A percentile compares a stretch with the other conserved stretches of the same genome.
These are phyloP conservation scores for Gossypium trilobum DNA, from an alignment of 441 rosid genomes.

Conservation along the genomic window DNA sequence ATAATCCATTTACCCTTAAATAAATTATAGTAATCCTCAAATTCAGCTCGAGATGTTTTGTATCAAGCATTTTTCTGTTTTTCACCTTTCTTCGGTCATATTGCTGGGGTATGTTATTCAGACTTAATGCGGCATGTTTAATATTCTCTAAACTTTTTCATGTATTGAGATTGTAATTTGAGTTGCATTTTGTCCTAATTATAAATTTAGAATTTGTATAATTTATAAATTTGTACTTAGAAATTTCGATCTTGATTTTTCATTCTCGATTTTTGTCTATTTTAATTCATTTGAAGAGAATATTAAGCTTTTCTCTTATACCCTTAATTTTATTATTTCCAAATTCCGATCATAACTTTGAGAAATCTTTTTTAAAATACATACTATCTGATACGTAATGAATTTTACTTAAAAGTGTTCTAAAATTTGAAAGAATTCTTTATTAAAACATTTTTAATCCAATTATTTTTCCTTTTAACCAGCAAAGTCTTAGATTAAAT, in stretches of 20 bases:
- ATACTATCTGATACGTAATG: not conserved
- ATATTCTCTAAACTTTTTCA: not conserved
- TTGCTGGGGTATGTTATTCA: not conserved
- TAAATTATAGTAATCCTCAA: not conserved
- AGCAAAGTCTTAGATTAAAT: not conserved
- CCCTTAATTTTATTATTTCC: not conserved
- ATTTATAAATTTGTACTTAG: not conserved
- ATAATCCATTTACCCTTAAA: not conserved
- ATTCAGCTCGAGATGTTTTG: not conserved
- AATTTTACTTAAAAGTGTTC: too few relatives aligned
- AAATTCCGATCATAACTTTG: too few relatives aligned
- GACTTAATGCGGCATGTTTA: not conserved
- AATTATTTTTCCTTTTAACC: not conserved
- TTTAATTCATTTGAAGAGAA: not conserved
- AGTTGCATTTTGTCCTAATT: not conserved
- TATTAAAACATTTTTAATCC: not conserved
- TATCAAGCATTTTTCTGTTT: not conserved
- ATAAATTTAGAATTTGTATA: not conserved
- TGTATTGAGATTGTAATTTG: not conserved
- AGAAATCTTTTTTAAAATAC: too few relatives aligned
- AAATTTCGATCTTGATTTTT: not conserved
- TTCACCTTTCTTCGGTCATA: not conserved
- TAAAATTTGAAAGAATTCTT: not conserved
- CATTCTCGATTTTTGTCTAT: not conserved
- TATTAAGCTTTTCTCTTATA: not conserved